phyloP scores from a whole-genome alignment of 352 stramenopile species.

The Globisporangium heterothallicum region DNA sequence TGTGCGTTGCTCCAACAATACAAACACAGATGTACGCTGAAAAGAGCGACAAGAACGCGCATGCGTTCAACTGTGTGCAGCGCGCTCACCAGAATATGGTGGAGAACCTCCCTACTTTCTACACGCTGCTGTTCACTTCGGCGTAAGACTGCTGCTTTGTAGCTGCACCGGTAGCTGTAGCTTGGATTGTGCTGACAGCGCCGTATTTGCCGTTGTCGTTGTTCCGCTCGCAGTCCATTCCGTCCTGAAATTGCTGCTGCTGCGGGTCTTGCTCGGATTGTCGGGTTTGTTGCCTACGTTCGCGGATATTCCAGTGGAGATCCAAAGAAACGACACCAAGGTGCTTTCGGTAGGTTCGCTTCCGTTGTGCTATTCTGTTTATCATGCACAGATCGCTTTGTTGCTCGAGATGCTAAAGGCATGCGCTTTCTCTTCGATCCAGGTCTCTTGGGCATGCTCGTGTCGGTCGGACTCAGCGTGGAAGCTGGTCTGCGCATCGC shows the following conservation, averaged over 20 bases:
- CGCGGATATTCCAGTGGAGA: conserved; percentile 32
- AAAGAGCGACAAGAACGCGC: conserved; percentile 59
- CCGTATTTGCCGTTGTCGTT: conserved; percentile 4
- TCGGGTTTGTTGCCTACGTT: conserved; percentile 42
- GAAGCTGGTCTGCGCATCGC: conserved; percentile 9
- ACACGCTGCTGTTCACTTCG: conserved; percentile 28
- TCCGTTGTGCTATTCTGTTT: no score
- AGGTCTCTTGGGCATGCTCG: conserved; percentile 53
- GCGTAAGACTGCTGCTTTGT: conserved; percentile 22
- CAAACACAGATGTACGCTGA: conserved; percentile 39
- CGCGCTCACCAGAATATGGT: conserved; percentile 80
- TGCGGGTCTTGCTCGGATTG: conserved; percentile 27
- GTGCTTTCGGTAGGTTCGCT: conserved; percentile 35
- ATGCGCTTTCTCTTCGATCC: no score
- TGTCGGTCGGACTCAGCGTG: conserved; percentile 19
- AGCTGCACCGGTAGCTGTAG: neutral
- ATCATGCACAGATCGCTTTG: no score
- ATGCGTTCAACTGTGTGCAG: conserved; percentile 82
- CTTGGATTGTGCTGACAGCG: neutral
- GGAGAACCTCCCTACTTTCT: conserved; percentile 47
- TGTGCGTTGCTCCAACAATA: no score
- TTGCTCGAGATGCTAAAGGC: no score
- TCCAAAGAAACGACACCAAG: conserved; percentile 30
- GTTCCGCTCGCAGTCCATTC: conserved; percentile 24
- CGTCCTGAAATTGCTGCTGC: conserved; percentile 31